phyloP scores from a whole-genome alignment of 805 yeast species.

The Sugiyamaella mastotermitis region DNA sequence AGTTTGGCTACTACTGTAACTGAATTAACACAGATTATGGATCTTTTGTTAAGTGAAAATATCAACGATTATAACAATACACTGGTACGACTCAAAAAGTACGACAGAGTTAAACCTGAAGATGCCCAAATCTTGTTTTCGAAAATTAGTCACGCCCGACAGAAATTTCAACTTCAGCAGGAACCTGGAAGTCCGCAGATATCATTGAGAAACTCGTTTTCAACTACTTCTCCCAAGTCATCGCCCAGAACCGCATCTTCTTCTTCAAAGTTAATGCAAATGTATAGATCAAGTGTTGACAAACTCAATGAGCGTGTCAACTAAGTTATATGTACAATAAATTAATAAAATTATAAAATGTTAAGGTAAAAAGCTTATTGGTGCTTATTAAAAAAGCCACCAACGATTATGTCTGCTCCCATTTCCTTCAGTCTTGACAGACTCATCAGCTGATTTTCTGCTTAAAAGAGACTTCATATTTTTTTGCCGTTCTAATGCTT shows the following conservation, averaged over 20 bases:
- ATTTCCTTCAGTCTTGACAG: neutral
- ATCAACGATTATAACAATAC: slow-evolving; percentile 57
- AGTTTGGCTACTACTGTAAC: slow-evolving; percentile 63
- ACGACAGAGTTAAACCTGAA: slow-evolving; percentile 67
- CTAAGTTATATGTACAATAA: slow-evolving; percentile 1
- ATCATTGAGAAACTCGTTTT: slow-evolving; percentile 2
- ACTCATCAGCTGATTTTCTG: neutral
- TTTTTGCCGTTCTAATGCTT: neutral
- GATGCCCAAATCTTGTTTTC: slow-evolving; percentile 57
- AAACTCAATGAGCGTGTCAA: slow-evolving; percentile 16
- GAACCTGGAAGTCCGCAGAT: slow-evolving; percentile 5
- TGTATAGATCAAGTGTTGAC: slow-evolving; percentile 16
- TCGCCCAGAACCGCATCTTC: slow-evolving; percentile 8
- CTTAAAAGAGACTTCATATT: neutral
- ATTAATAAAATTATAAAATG: too few relatives aligned
- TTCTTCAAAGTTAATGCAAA: slow-evolving; percentile 14
- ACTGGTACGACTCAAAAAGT: slow-evolving; percentile 53
- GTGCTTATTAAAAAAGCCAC: too few relatives aligned
- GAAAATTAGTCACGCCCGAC: slow-evolving; percentile 32
- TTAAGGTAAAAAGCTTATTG: too few relatives aligned
- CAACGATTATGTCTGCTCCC: neutral
- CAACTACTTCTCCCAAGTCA: neutral
- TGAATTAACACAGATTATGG: slow-evolving; percentile 75
- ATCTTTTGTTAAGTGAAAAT: slow-evolving; percentile 55
- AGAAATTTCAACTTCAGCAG: slow-evolving; percentile 4